A percentile compares a stretch with the other conserved stretches of the same genome.
These are phyloP conservation scores for Chrysoporthe deuterocubensis DNA, from an alignment of 2,329 filamentous ascomycete genomes.

Conservation along the genomic window DNA sequence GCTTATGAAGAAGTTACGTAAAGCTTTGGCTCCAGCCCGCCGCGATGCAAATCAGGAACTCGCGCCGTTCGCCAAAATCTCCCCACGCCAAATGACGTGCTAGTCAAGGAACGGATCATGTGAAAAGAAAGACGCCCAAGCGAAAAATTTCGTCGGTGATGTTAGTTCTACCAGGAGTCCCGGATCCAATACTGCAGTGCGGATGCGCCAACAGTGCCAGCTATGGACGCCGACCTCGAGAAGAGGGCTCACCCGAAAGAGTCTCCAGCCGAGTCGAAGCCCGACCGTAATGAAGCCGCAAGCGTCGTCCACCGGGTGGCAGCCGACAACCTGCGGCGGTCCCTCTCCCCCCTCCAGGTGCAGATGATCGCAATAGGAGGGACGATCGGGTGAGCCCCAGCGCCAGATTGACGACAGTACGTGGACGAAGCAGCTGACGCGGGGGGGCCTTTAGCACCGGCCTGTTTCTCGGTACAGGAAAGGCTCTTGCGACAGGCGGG, in stretches of 20 bases:
- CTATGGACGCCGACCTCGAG: conserved; percentile 8
- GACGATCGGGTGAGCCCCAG: conserved; percentile 48
- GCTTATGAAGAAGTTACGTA: background rate
- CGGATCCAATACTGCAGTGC: no score
- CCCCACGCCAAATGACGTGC: background rate
- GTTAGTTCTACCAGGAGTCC: background rate
- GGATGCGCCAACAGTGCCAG: background rate
- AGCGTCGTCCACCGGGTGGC: background rate
- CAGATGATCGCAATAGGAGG: conserved; percentile 70
- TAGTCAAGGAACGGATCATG: background rate
- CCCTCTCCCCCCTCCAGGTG: conserved; percentile 64
- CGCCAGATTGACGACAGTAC: conserved; percentile 45
- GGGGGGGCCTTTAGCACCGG: conserved; percentile 51
- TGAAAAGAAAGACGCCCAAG: background rate
- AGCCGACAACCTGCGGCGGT: conserved; percentile 54
- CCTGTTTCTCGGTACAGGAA: conserved; percentile 65
- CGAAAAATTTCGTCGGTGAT: background rate
- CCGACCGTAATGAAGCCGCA: background rate
- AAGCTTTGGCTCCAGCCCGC: background rate
- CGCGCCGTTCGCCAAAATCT: background rate
- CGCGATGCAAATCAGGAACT: background rate
- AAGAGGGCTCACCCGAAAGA: background rate
- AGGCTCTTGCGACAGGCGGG: conserved; percentile 61
- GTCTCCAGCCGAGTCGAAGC: background rate
- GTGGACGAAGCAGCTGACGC: conserved; percentile 33